These are phyloP conservation scores for Sarcodon aspratus DNA, from an alignment of 768 basidiomycete genomes.

Conservation along the genomic window DNA sequence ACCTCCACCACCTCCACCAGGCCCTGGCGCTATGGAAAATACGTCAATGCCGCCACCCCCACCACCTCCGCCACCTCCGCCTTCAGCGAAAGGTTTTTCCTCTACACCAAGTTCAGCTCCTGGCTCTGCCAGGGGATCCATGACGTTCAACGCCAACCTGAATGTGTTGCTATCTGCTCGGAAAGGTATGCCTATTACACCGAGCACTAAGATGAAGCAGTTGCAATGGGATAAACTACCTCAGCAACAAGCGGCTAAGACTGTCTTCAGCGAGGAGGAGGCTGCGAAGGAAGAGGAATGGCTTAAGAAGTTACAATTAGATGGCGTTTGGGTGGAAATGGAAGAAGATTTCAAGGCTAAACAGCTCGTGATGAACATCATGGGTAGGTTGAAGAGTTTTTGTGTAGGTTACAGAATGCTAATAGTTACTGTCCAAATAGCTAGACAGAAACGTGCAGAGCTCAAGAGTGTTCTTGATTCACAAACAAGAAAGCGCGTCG, in stretches of 20 bases:
- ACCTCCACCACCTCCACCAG: conserved; percentile 24
- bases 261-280: conserved; percentile 72
- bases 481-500: conserved; percentile 88
- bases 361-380: conserved; percentile 81
- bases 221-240: conserved; percentile 98
- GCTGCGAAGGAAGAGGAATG: conserved; percentile 67
- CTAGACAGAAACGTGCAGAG: conserved; percentile 78
- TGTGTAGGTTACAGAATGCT: neutral
- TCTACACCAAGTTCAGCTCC: conserved; percentile 27
- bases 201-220: conserved; percentile 92
- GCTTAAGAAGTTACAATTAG: conserved; percentile 67
- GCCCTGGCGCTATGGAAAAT: conserved; percentile 16
- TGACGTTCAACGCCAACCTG: conserved; percentile 46
- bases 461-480: conserved; percentile 85
- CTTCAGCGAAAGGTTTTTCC: conserved; percentile 14
- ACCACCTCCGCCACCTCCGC: conserved; percentile 27
- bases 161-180: conserved; percentile 48
- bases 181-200: conserved; percentile 79
- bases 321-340: conserved; percentile 93
- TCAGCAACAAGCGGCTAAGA: conserved; percentile 74
- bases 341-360: conserved; percentile 97
- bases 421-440: conserved; percentile 20
- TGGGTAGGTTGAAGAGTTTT: conserved; percentile 39
- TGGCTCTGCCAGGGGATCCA: conserved; percentile 46
- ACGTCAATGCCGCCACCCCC: conserved; percentile 17